These are phyloP conservation scores for Ophiosphaerella narmari DNA, from an alignment of 2,329 filamentous ascomycete species.

Conservation along the genomic window DNA sequence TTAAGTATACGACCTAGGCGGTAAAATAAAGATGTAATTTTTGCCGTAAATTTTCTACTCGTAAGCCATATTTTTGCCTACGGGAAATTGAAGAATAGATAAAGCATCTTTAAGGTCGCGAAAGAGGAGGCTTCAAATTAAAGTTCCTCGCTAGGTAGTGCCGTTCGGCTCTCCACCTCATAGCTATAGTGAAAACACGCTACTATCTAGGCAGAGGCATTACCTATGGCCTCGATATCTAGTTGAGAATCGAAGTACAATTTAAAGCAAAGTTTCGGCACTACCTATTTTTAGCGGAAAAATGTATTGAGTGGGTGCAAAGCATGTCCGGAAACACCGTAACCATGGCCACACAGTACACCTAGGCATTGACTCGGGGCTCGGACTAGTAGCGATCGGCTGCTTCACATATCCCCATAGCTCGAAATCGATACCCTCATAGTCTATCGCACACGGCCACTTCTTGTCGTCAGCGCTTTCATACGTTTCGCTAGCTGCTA, in stretches of 20 bases:
- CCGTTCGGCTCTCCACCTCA: constrained; percentile 13
- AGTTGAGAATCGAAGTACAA: too few species aligned
- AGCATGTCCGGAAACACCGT: too few species aligned
- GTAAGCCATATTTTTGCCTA: too few species aligned
- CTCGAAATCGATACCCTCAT: background rate
- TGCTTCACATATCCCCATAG: background rate
- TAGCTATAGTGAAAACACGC: too few species aligned
- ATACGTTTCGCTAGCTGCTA: constrained; percentile 10
- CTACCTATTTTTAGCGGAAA: too few species aligned
- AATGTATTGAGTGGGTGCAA: too few species aligned
- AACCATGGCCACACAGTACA: too few species aligned
- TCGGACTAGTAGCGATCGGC: background rate
- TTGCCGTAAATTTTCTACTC: too few species aligned
- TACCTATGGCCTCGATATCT: background rate
- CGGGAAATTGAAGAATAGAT: constrained; percentile 5
- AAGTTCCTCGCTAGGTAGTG: constrained; percentile 5
- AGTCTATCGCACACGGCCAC: background rate
- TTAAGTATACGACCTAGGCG: too few species aligned
- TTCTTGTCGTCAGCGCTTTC: background rate
- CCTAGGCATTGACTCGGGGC: background rate
- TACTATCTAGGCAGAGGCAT: background rate
- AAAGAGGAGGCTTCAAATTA: constrained; percentile 5
- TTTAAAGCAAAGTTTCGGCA: too few species aligned
- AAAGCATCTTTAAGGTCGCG: constrained; percentile 1
- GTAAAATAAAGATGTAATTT: too few species aligned